Conservation (phyloP, 495 filamentous ascomycete genomes). For the Penicillium waksmanii region DNA sequence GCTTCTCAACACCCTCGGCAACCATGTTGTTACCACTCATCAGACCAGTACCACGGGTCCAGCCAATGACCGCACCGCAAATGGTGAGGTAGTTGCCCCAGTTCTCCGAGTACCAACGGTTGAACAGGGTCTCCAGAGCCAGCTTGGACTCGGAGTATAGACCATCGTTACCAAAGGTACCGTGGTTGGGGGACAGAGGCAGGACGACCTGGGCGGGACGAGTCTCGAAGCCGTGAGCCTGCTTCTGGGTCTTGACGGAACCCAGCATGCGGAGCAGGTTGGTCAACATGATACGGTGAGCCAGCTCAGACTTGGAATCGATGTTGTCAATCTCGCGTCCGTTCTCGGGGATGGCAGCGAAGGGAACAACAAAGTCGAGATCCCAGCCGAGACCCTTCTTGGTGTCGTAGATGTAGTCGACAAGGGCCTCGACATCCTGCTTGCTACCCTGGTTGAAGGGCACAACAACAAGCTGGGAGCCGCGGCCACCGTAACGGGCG, state of each 20-base stretch:
- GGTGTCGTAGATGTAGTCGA: conserved; percentile 95
- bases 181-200: conserved; percentile 96
- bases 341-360: conserved; percentile 96
- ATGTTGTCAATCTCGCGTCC: conserved; percentile 97
- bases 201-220: conserved; percentile 95
- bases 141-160: conserved; percentile 98
- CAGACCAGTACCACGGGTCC: conserved; percentile 97
- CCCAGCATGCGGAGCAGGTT: conserved; percentile 92
- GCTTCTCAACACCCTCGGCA: conserved; percentile 93
- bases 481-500: conserved; percentile 85
- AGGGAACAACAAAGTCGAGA: conserved; percentile 93
- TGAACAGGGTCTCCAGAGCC: conserved; percentile 95
- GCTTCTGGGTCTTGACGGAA: conserved; percentile 87
- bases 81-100: conserved; percentile 99
- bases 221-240: conserved; percentile 83
- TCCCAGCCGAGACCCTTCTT: conserved; percentile 98
- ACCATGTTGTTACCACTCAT: conserved; percentile 99
- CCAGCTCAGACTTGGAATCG: conserved; percentile 97
- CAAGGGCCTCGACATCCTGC: conserved; percentile 90
- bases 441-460: conserved; percentile 99
- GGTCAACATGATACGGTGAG: conserved; percentile 98
- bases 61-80: conserved; percentile 97
- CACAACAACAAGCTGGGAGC: conserved; percentile 95
- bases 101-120: conserved; percentile 96
- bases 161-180: conserved; percentile 97